Conservation (phyloP, 2,329 filamentous ascomycete species). For the Aspergillus sojae region DNA sequence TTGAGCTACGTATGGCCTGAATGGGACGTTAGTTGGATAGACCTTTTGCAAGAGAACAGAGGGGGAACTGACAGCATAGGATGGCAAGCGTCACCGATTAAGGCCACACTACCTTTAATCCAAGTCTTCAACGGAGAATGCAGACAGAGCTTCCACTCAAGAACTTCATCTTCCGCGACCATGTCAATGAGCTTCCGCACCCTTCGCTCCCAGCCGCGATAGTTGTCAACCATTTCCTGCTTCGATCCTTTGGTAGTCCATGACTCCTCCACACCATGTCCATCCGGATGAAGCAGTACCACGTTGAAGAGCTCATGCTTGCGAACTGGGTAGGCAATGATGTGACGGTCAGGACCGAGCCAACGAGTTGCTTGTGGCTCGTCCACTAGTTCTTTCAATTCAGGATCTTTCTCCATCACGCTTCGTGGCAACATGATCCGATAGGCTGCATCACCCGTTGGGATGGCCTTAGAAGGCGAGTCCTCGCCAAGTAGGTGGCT, state of each 20-base stretch:
- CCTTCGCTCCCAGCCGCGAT: constrained; percentile 62
- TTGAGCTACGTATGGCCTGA: constrained; percentile 42
- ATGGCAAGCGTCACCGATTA: constrained; percentile 51
- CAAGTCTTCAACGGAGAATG: constrained; percentile 38
- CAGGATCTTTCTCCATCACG: constrained; percentile 67
- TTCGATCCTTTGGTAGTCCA: constrained; percentile 68
- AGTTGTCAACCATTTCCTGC: constrained; percentile 63
- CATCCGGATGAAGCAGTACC: constrained; percentile 64
- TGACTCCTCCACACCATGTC: constrained; percentile 62
- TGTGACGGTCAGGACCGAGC: constrained; percentile 75
- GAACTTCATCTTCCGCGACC: constrained; percentile 56
- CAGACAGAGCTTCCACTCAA: constrained; percentile 43
- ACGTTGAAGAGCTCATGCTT: constrained; percentile 68
- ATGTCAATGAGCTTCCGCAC: constrained; percentile 62
- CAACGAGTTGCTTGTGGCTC: constrained; percentile 70
- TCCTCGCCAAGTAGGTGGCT: constrained; percentile 40
- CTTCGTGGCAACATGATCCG: constrained; percentile 73
- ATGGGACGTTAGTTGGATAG: background rate
- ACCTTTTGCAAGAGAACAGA: background rate
- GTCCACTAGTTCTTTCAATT: constrained; percentile 68
- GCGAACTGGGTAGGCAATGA: constrained; percentile 76
- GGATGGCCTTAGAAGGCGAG: constrained; percentile 25
- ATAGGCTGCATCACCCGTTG: constrained; percentile 75
- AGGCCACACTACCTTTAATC: constrained; percentile 38
- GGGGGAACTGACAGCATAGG: constrained; percentile 41